Conservation (phyloP, 2,329 filamentous ascomycete genomes). For the Neopestalotiopsis sp. region DNA sequence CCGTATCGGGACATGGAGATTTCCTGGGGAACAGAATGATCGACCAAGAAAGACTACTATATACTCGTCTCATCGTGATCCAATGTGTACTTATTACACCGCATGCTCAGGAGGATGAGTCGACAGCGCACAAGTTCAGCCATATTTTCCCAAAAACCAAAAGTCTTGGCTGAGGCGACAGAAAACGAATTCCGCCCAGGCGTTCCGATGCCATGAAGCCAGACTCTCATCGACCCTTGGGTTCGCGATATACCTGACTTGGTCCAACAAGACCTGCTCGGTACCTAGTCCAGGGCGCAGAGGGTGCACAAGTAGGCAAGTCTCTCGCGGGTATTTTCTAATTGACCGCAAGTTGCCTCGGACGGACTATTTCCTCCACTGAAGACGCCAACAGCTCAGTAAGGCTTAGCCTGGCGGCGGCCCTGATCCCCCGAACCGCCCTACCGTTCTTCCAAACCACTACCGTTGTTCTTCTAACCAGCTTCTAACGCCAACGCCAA, state of each 20-base stretch:
- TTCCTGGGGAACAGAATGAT: no score
- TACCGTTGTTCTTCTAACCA: constrained; percentile 13
- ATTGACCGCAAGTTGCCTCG: constrained; percentile 18
- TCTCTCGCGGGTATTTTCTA: background rate
- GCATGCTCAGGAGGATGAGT: background rate
- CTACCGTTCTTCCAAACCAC: constrained; percentile 5
- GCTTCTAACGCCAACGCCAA: constrained; percentile 7
- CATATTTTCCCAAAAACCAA: background rate
- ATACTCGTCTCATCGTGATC: background rate
- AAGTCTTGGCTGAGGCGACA: background rate
- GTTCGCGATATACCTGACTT: constrained; percentile 2
- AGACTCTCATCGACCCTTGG: background rate
- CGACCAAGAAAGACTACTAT: no score
- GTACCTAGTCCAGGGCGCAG: background rate
- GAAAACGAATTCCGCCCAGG: background rate
- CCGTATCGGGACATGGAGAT: background rate
- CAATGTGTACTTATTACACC: background rate
- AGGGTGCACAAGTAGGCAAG: background rate
- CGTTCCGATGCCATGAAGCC: background rate
- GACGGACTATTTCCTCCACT: constrained; percentile 15
- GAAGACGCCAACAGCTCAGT: constrained; percentile 5
- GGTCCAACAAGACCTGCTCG: background rate
- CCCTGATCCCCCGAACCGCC: constrained; percentile 9
- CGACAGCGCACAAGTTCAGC: background rate
- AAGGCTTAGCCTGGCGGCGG: constrained; percentile 14